phyloP scores from a whole-genome alignment of 2,329 filamentous ascomycete species.

The Parastagonospora avenae region DNA sequence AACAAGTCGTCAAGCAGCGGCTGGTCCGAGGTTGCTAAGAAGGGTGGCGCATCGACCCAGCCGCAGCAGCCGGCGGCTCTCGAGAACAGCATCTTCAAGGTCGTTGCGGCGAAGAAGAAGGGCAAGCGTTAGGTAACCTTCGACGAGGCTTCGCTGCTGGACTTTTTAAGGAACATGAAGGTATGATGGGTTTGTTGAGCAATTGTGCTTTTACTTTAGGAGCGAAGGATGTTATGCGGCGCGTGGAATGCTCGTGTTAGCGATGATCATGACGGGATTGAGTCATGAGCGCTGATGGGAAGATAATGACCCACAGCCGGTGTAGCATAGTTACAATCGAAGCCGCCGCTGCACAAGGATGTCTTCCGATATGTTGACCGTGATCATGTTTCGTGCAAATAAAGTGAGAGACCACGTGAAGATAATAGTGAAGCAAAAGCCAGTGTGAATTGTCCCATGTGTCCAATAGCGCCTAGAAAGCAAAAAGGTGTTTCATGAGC shows the following conservation, averaged over 20 bases:
- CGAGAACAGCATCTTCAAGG: slow-evolving; percentile 75
- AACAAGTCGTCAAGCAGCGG: slow-evolving; percentile 63
- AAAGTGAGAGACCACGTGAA: too few species aligned
- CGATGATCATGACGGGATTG: too few species aligned
- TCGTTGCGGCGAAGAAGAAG: slow-evolving; percentile 93
- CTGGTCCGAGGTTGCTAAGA: slow-evolving; percentile 98
- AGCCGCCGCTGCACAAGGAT: too few species aligned
- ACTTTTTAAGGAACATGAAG: not conserved
- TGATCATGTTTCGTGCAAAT: too few species aligned
- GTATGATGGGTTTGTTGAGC: not conserved
- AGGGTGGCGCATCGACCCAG: slow-evolving; percentile 68
- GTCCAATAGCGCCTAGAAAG: slow-evolving; percentile 3
- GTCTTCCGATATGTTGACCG: too few species aligned
- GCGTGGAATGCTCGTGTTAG: too few species aligned
- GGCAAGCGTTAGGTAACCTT: slow-evolving; percentile 50
- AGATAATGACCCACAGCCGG: too few species aligned
- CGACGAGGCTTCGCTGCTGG: not conserved
- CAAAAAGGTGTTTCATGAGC: slow-evolving; percentile 9
- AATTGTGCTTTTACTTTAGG: too few species aligned
- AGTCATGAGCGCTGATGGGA: too few species aligned
- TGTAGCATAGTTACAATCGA: too few species aligned
- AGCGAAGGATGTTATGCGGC: not conserved
- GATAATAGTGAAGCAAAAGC: too few species aligned
- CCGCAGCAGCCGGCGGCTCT: slow-evolving; percentile 45
- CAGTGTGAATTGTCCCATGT: not conserved